Evolutionary conservation across 805 yeast genomes (phyloP).

Genomic region (Saccharomycopsis malanga): DNA sequence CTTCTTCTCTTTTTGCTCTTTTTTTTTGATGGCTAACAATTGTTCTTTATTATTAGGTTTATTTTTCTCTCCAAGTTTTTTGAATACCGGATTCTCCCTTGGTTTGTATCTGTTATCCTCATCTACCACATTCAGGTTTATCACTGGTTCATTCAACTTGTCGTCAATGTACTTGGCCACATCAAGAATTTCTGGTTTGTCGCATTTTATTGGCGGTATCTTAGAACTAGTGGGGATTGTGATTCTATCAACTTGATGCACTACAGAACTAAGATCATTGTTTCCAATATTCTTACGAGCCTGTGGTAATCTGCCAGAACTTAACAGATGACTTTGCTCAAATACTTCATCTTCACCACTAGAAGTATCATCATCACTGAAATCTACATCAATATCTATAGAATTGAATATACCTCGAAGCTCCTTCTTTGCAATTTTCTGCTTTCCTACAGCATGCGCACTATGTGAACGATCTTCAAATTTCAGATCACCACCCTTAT

Average conservation of each 20-base stretch:
- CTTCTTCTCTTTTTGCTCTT: too few species aligned
- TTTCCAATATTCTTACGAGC: not conserved
- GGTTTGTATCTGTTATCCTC: not conserved
- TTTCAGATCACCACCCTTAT: not conserved
- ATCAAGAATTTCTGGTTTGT: not conserved
- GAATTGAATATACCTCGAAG: not conserved
- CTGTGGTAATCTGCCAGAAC: too few species aligned
- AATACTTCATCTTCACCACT: not conserved
- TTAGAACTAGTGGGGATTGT: not conserved
- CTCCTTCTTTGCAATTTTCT: not conserved
- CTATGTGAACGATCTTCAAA: too few species aligned
- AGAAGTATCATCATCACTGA: not conserved
- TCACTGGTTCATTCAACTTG: not conserved
- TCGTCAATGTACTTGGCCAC: constrained; percentile 1
- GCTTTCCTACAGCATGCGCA: too few species aligned
- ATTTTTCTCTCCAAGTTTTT: not conserved
- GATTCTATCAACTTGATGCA: not conserved
- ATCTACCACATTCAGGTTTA: too few species aligned
- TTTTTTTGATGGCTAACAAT: too few species aligned
- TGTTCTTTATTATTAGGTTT: too few species aligned
- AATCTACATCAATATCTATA: constrained; percentile 2
- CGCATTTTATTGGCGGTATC: not conserved
- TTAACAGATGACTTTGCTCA: too few species aligned
- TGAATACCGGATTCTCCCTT: not conserved
- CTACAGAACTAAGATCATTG: too few species aligned